Base-by-base conservation (phyloP, 495 filamentous ascomycete species). In the Xanthoparmelia taractica region DNA sequence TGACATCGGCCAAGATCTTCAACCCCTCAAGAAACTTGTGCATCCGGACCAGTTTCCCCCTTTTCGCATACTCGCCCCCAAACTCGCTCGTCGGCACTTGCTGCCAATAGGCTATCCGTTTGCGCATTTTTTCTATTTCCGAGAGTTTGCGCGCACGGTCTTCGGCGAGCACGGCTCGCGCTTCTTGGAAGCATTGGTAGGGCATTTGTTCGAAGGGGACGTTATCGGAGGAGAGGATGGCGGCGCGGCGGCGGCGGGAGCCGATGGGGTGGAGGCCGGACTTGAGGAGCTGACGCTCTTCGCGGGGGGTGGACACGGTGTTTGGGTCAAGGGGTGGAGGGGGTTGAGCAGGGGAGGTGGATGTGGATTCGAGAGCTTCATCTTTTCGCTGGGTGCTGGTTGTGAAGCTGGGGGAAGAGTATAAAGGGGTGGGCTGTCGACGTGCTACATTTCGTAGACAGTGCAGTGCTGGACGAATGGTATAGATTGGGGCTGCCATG, bases 111-210 rank as follows among this genome's bases (percentile, higher is more conserved):
- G 79, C 77, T 67, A 91, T 85, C 61, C 79, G 77, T 65, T 81
- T 80, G 57, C 79, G 72, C 73, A 85, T 81, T 47, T 74, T 74
- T n/a, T 79, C 73, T 58, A 92, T 87, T 59, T 83, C 76, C 64
- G 76, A 74, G 54, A 93, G 60, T 76, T 97, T 99, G 75, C 95
- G 84, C 60, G 85, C 76, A 20, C 94, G 84, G 75, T 99, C 94
- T 65, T 80, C 81, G 58, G 81, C 80, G 50, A 99, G 79, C 41
- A 97, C 73, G 69, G 89, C 88, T 60, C 92, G 86, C 47, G 94
- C 94, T 75, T 96, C 90, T 75, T 99, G 94, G 82, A 96, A 99
- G 72, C 89, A 93, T 79, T 97, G 92, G 76, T 95, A 96, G 40
- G 92, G 92, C 66, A 96, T 76, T 71, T 92, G 88, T 74, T 93